Evolutionary conservation across 2,329 filamentous ascomycete species (phyloP).

Genomic region (Pseudogymnoascus sp.): DNA sequence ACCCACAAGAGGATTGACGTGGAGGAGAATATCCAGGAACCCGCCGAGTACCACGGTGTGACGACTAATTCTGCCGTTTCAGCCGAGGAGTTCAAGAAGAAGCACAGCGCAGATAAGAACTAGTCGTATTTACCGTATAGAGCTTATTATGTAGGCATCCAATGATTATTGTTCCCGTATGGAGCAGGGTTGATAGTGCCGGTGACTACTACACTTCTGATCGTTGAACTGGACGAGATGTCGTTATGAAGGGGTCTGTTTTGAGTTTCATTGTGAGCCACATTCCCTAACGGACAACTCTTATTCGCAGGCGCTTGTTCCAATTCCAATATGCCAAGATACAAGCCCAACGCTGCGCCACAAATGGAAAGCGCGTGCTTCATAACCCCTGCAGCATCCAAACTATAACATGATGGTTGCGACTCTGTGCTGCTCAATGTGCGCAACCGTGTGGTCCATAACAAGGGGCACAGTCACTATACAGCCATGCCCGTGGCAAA

Average conservation of each 20-base stretch:
- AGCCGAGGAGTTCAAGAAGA: background rate
- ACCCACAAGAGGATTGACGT: slow-evolving; percentile 1
- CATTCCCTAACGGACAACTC: background rate
- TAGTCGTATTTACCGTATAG: background rate
- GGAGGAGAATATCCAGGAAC: background rate
- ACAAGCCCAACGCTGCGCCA: background rate
- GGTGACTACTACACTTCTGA: background rate
- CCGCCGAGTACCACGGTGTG: background rate
- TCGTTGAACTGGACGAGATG: background rate
- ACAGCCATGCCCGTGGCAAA: background rate
- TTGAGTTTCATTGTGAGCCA: background rate
- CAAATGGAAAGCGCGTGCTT: background rate
- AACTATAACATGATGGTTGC: background rate
- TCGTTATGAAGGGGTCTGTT: background rate
- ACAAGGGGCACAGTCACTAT: background rate
- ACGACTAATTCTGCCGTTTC: background rate
- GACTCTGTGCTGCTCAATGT: background rate
- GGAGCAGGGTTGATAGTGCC: background rate
- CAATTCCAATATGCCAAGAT: background rate
- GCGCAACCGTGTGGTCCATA: background rate
- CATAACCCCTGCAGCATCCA: background rate
- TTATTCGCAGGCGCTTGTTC: background rate
- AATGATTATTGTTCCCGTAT: background rate
- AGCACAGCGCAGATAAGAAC: background rate
- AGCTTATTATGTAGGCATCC: background rate